These are phyloP conservation scores for Talaromyces sp. DNA, from an alignment of 2,329 filamentous ascomycete species.

Conservation along the genomic window DNA sequence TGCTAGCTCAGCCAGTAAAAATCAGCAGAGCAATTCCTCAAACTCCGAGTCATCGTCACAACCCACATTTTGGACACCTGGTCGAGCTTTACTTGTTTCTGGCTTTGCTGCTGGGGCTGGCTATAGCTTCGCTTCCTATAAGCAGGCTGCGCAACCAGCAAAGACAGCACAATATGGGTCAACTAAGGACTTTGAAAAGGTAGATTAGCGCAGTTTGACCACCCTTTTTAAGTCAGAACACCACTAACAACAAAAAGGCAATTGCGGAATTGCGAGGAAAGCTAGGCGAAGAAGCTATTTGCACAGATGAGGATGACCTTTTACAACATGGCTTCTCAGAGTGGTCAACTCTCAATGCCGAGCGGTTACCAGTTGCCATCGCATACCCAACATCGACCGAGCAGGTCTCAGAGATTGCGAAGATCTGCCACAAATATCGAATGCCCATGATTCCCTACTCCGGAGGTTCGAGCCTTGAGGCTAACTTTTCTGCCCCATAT, in stretches of 20 bases:
- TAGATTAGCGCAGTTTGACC: conserved; percentile 12
- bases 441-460: conserved; percentile 87
- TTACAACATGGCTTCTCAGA: conserved; percentile 69
- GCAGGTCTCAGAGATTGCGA: conserved; percentile 65
- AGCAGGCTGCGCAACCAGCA: conserved; percentile 25
- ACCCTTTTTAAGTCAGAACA: neutral
- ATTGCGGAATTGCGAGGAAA: conserved; percentile 56
- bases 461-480: conserved; percentile 83
- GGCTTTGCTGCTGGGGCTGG: conserved; percentile 55
- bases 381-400: conserved; percentile 66
- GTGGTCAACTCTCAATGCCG: conserved; percentile 70
- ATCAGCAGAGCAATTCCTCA: conserved; percentile 17
- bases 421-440: conserved; percentile 75
- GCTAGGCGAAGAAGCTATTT: conserved; percentile 63
- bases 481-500: conserved; percentile 84
- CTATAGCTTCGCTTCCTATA: conserved; percentile 54
- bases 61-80: conserved; percentile 48
- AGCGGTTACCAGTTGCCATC: conserved; percentile 65
- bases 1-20: neutral
- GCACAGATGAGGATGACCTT: conserved; percentile 65
- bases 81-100: conserved; percentile 52
- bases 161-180: conserved; percentile 42
- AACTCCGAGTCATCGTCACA: conserved; percentile 16
- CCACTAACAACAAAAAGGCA: conserved; percentile 45
- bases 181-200: conserved; percentile 43